Evolutionary conservation across 768 basidiomycete genomes (phyloP).

Genomic region (Boletus rubroflammeus): DNA sequence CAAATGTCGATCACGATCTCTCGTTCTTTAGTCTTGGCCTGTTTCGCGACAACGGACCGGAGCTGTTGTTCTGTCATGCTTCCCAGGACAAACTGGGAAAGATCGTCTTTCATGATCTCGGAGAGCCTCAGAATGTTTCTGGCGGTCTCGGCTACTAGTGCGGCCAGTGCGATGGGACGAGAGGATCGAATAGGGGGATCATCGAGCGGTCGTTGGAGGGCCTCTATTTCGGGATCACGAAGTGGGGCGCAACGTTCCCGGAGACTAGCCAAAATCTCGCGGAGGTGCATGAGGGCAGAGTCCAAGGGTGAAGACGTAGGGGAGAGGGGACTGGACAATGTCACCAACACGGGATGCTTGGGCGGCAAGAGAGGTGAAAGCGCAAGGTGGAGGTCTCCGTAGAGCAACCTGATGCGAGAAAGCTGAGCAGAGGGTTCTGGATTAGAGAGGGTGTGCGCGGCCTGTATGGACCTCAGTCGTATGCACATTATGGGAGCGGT

Average conservation of each 20-base stretch:
- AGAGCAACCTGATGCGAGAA: conserved; percentile 52
- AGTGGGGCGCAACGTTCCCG: conserved; percentile 64
- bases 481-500: conserved; percentile 2
- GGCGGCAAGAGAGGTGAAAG: conserved; percentile 58
- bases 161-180: conserved; percentile 38
- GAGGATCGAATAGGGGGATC: conserved; percentile 27
- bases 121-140: conserved; percentile 49
- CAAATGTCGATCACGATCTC: conserved; percentile 51
- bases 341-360: conserved; percentile 45
- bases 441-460: conserved; percentile 50
- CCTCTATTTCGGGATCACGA: conserved; percentile 54
- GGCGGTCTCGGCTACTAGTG: conserved; percentile 44
- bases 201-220: conserved; percentile 36
- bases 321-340: conserved; percentile 55
- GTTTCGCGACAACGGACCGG: conserved; percentile 41
- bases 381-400: conserved; percentile 48
- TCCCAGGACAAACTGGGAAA: conserved; percentile 62
- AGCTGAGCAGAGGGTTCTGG: conserved; percentile 58
- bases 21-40: conserved; percentile 55
- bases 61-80: conserved; percentile 65
- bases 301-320: conserved; percentile 68
- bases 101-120: conserved; percentile 65
- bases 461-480: conserved; percentile 41
- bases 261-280: conserved; percentile 49
- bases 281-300: conserved; percentile 51